Evolutionary conservation across 345 rosid genomes (phyloP), one percentile per base, ranked within the genome.

Genomic region (Excoecaria agallocha): DNA sequence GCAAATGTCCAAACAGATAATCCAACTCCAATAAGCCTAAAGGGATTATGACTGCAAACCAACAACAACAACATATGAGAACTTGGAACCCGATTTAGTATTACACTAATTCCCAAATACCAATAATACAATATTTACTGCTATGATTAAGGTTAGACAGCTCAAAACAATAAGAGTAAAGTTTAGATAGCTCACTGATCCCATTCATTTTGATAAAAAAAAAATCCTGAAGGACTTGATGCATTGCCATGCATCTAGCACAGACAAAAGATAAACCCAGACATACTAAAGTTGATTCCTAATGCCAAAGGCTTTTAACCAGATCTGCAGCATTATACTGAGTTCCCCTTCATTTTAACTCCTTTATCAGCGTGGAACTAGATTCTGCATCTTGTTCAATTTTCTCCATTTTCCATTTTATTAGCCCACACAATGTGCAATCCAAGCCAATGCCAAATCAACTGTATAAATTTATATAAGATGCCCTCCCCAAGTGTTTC

Each of bases 1-100:
- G 80, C 76, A 56, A 77, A 71, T 20, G 80, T 77, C 80, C 80
- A 77, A 25, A 77, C 76, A 54, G 80, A 77, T 38, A 77, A 77
- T 63, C 80, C 80, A 77, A 77, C 67, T 39, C 80, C 80, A 22
- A 77, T 71, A 50, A 77, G 72, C 68, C 76, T 71, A 71, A 77
- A 77, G 38, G 75, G 80, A 72, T 77, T 77, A 37, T 66, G 70
- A 46, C 70, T 66, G 70, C 70, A 66, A 66, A n/a, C 15, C n/a
- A 24, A 46, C 6, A 74, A 41, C 19, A 39, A 43, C 1, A 2
- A 30, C 30, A 30, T 2, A 50, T 22, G 43, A 75, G 61, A 68
- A 22, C 45, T 39, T 46, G 63, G 16, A 60, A 73, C 16, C 12
- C 60, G 30, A 63, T 49, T 51, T 24, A 9, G 54, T 46, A 66